Percentiles rank a stretch among this genome's conserved stretches.
These are phyloP conservation scores for Drechslerella dactyloides DNA, from an alignment of 2,329 filamentous ascomycete species.

Conservation along the genomic window DNA sequence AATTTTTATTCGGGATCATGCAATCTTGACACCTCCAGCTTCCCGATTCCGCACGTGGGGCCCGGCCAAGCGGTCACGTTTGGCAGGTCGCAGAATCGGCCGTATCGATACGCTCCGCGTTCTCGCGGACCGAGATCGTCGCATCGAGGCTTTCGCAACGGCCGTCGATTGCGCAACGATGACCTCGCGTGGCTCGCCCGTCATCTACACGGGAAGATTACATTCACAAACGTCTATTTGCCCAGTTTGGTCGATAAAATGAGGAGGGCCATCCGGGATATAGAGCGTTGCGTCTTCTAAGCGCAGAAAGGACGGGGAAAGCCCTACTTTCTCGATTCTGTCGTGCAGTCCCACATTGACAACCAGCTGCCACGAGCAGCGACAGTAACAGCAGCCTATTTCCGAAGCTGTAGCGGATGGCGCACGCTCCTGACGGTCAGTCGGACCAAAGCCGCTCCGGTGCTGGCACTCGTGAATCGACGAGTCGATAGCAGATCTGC, in stretches of 20 bases:
- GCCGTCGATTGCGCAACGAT: slow-evolving; percentile 27
- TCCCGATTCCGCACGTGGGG: slow-evolving; percentile 14
- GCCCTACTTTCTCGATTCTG: too few relatives aligned
- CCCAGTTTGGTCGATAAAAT: not conserved
- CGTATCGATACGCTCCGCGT: slow-evolving; percentile 48
- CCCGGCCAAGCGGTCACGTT: slow-evolving; percentile 11
- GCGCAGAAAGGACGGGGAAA: too few relatives aligned
- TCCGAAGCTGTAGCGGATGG: not conserved
- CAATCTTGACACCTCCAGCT: slow-evolving; percentile 25
- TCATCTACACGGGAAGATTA: slow-evolving; percentile 26
- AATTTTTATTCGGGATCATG: slow-evolving; percentile 25
- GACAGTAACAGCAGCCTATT: not conserved
- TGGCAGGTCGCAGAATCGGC: slow-evolving; percentile 27
- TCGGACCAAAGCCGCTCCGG: not conserved
- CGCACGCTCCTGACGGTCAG: not conserved
- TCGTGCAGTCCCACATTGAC: too few relatives aligned
- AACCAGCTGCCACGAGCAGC: not conserved
- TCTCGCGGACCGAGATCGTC: slow-evolving; percentile 20
- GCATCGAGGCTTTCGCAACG: slow-evolving; percentile 39
- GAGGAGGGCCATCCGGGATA: too few relatives aligned
- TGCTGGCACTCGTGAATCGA: not conserved
- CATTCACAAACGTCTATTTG: not conserved
- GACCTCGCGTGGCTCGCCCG: not conserved
- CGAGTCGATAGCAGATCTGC: not conserved
- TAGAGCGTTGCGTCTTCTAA: too few relatives aligned